These are phyloP conservation scores for Beauveria rudraprayagi DNA, from an alignment of 2,329 filamentous ascomycete genomes.

Conservation along the genomic window DNA sequence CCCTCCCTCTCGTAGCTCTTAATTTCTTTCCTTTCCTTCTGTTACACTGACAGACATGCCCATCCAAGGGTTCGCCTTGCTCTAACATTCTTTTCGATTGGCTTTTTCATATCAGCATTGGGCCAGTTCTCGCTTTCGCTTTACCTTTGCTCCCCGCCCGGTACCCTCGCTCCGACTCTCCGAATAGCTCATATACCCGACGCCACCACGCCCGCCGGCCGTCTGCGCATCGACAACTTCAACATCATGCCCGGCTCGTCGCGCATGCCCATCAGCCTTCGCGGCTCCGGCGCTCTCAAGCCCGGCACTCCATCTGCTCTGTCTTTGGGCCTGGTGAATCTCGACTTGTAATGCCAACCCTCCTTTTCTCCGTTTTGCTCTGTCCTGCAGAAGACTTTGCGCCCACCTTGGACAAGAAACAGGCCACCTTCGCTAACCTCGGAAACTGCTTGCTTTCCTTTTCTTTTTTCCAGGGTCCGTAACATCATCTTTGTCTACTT, in stretches of 20 bases:
- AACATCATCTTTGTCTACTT: slow-evolving; percentile 89
- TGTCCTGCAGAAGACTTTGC: too few relatives aligned
- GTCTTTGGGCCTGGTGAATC: slow-evolving; percentile 52
- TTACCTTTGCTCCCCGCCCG: not conserved
- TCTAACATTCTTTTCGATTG: not conserved
- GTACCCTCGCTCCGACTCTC: too few relatives aligned
- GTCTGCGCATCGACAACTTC: not conserved
- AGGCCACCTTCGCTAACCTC: not conserved
- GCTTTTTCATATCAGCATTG: not conserved
- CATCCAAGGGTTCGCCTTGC: not conserved
- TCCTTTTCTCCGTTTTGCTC: not conserved
- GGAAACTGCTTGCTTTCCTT: too few relatives aligned
- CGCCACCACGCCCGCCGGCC: not conserved
- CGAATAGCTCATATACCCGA: slow-evolving; percentile 3
- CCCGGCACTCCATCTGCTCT: slow-evolving; percentile 42
- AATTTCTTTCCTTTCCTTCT: not conserved
- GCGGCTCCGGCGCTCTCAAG: slow-evolving; percentile 57
- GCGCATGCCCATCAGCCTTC: slow-evolving; percentile 62
- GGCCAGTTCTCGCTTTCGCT: not conserved
- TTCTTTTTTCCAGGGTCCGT: slow-evolving; percentile 49
- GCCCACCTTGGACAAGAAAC: not conserved
- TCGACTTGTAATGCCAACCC: slow-evolving; percentile 50
- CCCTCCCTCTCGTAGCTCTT: not conserved
- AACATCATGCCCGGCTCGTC: slow-evolving; percentile 56
- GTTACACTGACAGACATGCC: not conserved